Evolutionary conservation across 129 eudicot genomes (phyloP), one percentile per base, ranked within the genome.

Genomic region (Mikania micrantha): DNA sequence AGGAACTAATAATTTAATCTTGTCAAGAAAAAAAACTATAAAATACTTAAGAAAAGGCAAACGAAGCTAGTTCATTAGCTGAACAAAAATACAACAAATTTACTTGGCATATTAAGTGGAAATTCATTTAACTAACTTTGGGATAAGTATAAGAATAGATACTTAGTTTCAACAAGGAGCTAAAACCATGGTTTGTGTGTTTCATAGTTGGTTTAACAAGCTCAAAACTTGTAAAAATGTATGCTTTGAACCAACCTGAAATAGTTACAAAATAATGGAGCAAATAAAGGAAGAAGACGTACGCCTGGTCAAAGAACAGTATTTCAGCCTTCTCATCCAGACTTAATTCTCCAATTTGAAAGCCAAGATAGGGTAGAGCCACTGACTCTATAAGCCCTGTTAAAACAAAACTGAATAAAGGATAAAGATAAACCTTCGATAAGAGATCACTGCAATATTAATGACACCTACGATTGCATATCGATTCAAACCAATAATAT

Each of bases 321-420:
- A 94, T 54, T 76, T 81, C 97, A 41, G 97, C 99, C 74, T 90
- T 94, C 52, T 94, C 84, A 78, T 94, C 99, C 71, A 90, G 78
- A 59, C 78, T 85, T 75, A 90, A 74, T 66, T 87, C 95, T 69
- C 70, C 83, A 9, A 94, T 70, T 45, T 79, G 60, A 71, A 90
- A 31, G 66, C 97, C 97, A 21, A 86, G 73, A 70, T 80, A 85
- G 21, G 87, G 90, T 38, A 87, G 64, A 63, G 87, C 90, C 73
- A 85, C 87, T 45, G 93, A 68, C 83, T 79, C 99, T 70, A 94
- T 71, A 66, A 90, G 79, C 68, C 95, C 99, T 94, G 99, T 80
- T 93, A 94, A 83, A 87, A 87, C 84, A 76, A 94, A 94, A 94
- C 99, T 94, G 99, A 79, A 96, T 94, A 56, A 25, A 56, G 94